A percentile compares a stretch with the other conserved stretches of the same genome.
Evolutionary conservation across 306 rosid species (phyloP).

Genomic region (Glycine tomentella): DNA sequence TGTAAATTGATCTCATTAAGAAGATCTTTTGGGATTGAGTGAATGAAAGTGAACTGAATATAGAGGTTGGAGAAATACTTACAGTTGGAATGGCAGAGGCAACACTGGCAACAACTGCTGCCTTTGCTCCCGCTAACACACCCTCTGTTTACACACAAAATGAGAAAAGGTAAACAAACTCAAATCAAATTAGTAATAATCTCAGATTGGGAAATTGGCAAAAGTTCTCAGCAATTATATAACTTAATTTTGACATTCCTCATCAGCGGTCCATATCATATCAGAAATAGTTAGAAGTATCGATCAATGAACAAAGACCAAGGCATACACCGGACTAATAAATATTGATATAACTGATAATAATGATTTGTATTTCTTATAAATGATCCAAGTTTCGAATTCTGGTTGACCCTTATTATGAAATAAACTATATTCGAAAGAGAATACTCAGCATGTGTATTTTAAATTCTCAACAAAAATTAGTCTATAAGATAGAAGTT

Average conservation of each 20-base stretch:
- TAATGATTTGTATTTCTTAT: too few relatives aligned
- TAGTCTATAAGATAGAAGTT: too few relatives aligned
- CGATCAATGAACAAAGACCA: too few relatives aligned
- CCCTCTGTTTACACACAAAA: constrained; percentile 64
- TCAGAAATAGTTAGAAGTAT: too few relatives aligned
- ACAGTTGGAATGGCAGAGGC: constrained; percentile 90
- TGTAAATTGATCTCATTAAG: background rate
- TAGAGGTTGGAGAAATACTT: constrained; percentile 23
- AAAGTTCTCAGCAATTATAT: background rate
- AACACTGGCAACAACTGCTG: constrained; percentile 75
- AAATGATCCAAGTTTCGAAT: too few relatives aligned
- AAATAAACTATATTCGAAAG: too few relatives aligned
- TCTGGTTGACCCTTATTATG: too few relatives aligned
- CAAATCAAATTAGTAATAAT: background rate
- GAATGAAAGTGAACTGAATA: background rate
- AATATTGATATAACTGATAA: too few relatives aligned
- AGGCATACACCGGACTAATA: too few relatives aligned
- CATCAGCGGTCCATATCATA: too few relatives aligned
- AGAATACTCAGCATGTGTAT: too few relatives aligned
- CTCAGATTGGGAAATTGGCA: background rate
- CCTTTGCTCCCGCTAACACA: constrained; percentile 84
- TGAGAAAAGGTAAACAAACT: background rate
- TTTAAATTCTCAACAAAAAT: too few relatives aligned
- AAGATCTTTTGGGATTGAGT: background rate
- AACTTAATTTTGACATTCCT: background rate